A percentile compares a stretch with the other conserved stretches of the same genome.
These are phyloP conservation scores for Marchantia polymorpha DNA, from an alignment of 225 moss, liverwort and hornwort species.

Conservation along the genomic window DNA sequence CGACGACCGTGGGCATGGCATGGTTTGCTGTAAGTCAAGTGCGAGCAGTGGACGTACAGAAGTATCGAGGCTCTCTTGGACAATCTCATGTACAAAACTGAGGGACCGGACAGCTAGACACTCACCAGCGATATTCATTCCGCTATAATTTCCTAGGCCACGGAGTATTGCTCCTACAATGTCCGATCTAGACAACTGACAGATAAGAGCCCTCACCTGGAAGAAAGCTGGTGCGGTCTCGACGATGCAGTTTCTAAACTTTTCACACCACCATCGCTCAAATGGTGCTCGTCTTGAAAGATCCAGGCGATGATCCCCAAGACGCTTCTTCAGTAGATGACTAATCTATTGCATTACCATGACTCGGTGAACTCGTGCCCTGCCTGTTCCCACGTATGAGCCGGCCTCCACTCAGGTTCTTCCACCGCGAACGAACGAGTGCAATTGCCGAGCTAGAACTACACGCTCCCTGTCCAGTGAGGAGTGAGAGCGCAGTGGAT, in stretches of 20 bases:
- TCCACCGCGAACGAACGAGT: background rate
- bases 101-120: too few relatives aligned
- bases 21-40: background rate
- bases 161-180: background rate
- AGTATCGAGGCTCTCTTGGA: too few relatives aligned
- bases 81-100: background rate
- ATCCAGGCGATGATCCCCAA: background rate
- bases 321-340: background rate
- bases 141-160: too few relatives aligned
- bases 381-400: background rate
- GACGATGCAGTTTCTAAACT: too few relatives aligned
- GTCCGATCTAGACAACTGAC: background rate
- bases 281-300: background rate
- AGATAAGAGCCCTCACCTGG: slow-evolving; percentile 2
- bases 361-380: background rate
- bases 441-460: slow-evolving; percentile 2
- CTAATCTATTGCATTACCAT: background rate
- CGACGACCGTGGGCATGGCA: background rate
- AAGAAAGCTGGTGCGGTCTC: background rate
- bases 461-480: background rate
- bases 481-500: background rate
- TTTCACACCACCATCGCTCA: background rate
- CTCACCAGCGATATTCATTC: background rate
- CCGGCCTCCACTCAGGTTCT: background rate
- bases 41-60: background rate